A percentile compares a stretch with the other conserved stretches of the same genome.
phyloP scores from a whole-genome alignment of 1,284 basidiomycete genomes.

The Leccinum ambiguum region DNA sequence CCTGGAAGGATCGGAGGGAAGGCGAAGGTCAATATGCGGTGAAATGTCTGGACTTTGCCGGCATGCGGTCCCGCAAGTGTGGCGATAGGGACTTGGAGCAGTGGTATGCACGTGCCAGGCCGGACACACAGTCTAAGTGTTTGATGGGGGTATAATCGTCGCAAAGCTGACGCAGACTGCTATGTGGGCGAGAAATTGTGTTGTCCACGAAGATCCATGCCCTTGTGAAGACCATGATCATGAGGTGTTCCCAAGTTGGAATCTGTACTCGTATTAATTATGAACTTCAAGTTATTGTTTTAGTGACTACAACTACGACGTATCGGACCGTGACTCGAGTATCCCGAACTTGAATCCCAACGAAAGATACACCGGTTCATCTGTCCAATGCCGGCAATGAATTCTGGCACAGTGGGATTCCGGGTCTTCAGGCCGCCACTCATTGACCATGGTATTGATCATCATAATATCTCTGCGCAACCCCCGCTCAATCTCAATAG shows the following conservation, averaged over 20 bases:
- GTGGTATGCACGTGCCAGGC: conserved; percentile 67
- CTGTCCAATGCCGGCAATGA: no score
- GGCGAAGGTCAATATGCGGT: conserved; percentile 67
- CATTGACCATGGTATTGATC: no score
- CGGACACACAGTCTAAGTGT: conserved; percentile 32
- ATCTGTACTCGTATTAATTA: background rate
- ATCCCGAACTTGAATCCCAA: no score
- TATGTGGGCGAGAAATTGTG: conserved; percentile 93
- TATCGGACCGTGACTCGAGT: no score
- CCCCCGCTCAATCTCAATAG: no score
- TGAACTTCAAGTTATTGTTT: background rate
- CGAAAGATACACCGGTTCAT: no score
- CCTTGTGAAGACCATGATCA: conserved; percentile 86
- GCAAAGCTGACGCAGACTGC: conserved; percentile 85
- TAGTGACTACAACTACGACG: conserved; percentile 84
- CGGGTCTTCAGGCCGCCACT: no score
- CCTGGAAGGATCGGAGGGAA: conserved; percentile 58
- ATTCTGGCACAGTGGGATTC: no score
- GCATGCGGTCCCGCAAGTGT: conserved; percentile 72
- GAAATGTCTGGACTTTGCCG: conserved; percentile 85
- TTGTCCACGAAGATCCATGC: conserved; percentile 82
- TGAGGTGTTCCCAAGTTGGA: conserved; percentile 37
- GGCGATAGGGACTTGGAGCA: conserved; percentile 75
- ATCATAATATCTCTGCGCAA: no score
- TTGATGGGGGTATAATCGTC: conserved; percentile 94